Conservation (phyloP, 495 filamentous ascomycete genomes). For the Neurospora tetraspora region DNA sequence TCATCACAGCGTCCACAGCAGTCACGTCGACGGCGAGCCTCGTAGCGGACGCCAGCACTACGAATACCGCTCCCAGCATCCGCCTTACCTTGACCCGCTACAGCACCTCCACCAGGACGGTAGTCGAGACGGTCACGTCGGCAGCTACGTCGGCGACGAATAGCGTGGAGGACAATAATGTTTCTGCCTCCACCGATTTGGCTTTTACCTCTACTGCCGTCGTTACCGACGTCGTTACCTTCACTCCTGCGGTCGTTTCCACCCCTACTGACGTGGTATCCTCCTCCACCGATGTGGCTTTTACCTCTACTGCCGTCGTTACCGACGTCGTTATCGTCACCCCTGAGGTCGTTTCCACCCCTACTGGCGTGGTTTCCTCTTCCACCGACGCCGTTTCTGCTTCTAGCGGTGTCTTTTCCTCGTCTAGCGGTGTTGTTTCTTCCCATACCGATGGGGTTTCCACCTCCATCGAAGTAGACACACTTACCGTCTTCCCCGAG, state of each 20-base stretch:
- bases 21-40: neutral
- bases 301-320: neutral
- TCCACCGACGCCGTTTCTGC: neutral
- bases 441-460: neutral
- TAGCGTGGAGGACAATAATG: neutral
- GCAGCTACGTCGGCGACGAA: neutral
- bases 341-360: neutral
- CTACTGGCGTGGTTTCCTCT: neutral
- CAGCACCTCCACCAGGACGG: neutral
- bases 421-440: neutral
- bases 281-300: neutral
- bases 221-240: no score
- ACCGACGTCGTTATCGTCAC: neutral
- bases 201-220: no score
- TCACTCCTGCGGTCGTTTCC: no score
- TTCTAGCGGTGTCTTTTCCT: neutral
- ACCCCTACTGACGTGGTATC: no score
- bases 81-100: neutral
- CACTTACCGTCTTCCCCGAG: neutral
- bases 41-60: neutral
- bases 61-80: neutral
- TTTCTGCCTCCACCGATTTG: no score
- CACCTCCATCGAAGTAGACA: neutral
- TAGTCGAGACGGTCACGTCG: neutral
- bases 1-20: neutral